Base-by-base conservation (phyloP, 2,329 filamentous ascomycete species). In the Xylariales sp. region DNA sequence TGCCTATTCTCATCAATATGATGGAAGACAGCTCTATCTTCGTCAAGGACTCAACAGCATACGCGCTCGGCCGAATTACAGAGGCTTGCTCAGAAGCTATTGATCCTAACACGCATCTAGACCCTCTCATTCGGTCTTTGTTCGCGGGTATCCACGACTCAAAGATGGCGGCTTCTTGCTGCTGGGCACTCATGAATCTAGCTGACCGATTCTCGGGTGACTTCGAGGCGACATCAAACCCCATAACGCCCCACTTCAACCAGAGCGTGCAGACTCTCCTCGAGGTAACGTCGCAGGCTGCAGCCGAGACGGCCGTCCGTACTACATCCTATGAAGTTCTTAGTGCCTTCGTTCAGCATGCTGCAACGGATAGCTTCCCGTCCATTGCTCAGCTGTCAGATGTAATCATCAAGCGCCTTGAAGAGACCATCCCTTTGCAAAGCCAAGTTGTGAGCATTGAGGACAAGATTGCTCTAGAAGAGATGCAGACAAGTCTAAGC, bases 151-250 rank as follows among this genome's bases (percentile, higher is more conserved):
- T 99, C 67, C 89, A 92, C 83, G 96, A 92, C 79, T 91, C 94
- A 68, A 97, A 97, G 88, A 99, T 99, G 90, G 96, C 95, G 39
- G 90, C 93, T 63, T 99, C 96, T 36, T 98, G 96, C 89, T 99
- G 96, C 84, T 97, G 97, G 96, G 94, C 96, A 39, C 84, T 99
- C 73, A 98, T 99, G 93, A 99, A 98, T 82, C 84, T 99, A 78
- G 95, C 96, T 10, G 96, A 99, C 79, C 91, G 94, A 69, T 99
- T 98, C 79, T 93, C 94, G 36, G 93, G 94, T 65, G 94, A 97
- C 63, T 87, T 90, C 64, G 93, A 93, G 57, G 91, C 90, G 68
- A 75, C 84, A 49, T 85, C 91, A 75, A 99, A 98, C 83, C 87
- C 93, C 50, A 85, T 99, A 57, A 97, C 94, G 1, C 89, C 91